A percentile compares a stretch with the other conserved stretches of the same genome.
Conservation (phyloP, 345 rosid genomes). For the Chamaenerion angustifolium region DNA sequence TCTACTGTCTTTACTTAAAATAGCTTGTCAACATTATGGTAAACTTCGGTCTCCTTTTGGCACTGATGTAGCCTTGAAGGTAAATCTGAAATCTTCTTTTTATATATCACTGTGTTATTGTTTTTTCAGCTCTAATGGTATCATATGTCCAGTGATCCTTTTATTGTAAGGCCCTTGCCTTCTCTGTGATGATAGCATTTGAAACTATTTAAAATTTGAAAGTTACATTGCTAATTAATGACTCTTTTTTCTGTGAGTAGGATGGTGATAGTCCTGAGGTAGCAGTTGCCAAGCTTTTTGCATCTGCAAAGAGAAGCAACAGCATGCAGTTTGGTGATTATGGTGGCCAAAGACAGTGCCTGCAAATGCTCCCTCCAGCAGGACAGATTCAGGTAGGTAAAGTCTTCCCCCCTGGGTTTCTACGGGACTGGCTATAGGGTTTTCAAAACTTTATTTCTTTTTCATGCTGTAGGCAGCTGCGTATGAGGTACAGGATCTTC, state of each 20-base stretch:
- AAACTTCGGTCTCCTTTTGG: conserved; percentile 94
- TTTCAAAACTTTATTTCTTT: no score
- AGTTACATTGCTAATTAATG: conserved; percentile 3
- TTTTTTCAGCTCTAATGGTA: no score
- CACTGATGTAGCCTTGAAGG: conserved; percentile 46
- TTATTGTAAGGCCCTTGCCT: not conserved
- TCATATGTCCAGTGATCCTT: no score
- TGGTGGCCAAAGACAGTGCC: conserved; percentile 49
- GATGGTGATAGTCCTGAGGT: conserved; percentile 81
- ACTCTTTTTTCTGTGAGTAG: conserved; percentile 21
- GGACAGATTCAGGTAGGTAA: conserved; percentile 65
- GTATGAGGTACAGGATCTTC: conserved; percentile 80
- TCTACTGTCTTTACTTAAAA: conserved; percentile 77
- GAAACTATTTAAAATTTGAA: not conserved
- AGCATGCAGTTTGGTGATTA: conserved; percentile 28
- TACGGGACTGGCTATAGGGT: no score
- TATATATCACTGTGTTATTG: not conserved
- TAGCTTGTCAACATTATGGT: conserved; percentile 90
- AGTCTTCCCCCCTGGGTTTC: not conserved
- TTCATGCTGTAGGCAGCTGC: conserved; percentile 54
- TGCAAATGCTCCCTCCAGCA: conserved; percentile 77
- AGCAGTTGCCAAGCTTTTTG: conserved; percentile 90
- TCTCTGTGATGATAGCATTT: not conserved
- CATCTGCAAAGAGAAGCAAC: conserved; percentile 51
- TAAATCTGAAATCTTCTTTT: conserved; percentile 14